Percentiles rank a stretch among this genome's conserved stretches.
Conservation (phyloP, 345 rosid species). For the Eucalyptus cloeziana region DNA sequence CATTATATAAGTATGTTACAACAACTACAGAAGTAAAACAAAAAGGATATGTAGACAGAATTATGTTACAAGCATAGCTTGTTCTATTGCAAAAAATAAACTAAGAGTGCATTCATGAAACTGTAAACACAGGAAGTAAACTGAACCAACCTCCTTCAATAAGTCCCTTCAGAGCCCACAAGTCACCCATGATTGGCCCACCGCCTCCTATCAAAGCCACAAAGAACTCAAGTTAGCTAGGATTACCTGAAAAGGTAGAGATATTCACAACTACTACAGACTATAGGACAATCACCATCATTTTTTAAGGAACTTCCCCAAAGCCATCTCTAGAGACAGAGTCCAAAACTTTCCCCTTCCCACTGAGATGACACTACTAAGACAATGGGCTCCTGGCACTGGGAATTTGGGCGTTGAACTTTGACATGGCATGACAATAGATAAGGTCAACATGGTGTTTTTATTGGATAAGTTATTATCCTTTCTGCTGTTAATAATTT, state of each 20-base stretch:
- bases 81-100: background rate
- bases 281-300: background rate
- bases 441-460: background rate
- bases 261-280: background rate
- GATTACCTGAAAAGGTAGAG: background rate
- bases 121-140: background rate
- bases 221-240: background rate
- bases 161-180: constrained; percentile 98
- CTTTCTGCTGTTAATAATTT: background rate
- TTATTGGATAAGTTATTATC: background rate
- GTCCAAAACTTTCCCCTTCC: background rate
- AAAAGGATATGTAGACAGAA: background rate
- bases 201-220: constrained; percentile 72
- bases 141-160: constrained; percentile 70
- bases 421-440: background rate
- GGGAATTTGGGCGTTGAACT: background rate
- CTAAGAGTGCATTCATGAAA: background rate
- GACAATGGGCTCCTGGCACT: background rate
- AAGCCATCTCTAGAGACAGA: background rate
- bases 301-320: background rate
- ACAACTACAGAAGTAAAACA: background rate
- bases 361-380: background rate
- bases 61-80: background rate
- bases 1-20: background rate
- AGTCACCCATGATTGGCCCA: constrained; percentile 97